phyloP scores from a whole-genome alignment of 306 rosid genomes.

The Casuarina glauca region DNA sequence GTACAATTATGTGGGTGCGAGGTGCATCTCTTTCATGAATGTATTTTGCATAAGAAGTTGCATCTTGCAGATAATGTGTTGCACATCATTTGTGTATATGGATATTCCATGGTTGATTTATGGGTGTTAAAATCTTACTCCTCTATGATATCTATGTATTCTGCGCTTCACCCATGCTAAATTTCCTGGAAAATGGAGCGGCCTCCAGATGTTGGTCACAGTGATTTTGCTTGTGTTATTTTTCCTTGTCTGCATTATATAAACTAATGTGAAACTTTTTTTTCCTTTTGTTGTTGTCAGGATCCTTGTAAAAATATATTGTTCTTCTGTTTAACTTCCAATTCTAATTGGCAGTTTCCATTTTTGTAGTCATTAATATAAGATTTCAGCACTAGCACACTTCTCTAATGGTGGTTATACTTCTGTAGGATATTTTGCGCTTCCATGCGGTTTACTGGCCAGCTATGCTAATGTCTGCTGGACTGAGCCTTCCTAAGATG shows the following conservation, averaged over 20 bases:
- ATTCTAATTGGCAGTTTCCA: not conserved
- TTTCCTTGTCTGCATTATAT: not conserved
- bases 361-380: not conserved
- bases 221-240: not conserved
- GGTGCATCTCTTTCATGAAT: not conserved
- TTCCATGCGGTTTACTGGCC: conserved; percentile 99
- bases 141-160: not conserved
- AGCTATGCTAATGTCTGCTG: conserved; percentile 97
- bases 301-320: not conserved
- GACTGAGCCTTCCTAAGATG: conserved; percentile 84
- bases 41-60: not conserved
- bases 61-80: not conserved
- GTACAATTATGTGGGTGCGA: not conserved
- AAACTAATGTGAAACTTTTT: not conserved
- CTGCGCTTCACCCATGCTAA: not conserved
- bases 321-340: not conserved
- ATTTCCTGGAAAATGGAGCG: not conserved
- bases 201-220: not conserved
- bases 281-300: conserved; percentile 3
- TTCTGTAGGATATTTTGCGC: conserved; percentile 85
- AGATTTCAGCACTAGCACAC: not conserved
- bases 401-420: conserved; percentile 17
- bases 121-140: not conserved
- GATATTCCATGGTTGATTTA: not conserved
- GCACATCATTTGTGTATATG: not conserved